phyloP scores from a whole-genome alignment of 164 flowering plant species.

The Annona cherimola region DNA sequence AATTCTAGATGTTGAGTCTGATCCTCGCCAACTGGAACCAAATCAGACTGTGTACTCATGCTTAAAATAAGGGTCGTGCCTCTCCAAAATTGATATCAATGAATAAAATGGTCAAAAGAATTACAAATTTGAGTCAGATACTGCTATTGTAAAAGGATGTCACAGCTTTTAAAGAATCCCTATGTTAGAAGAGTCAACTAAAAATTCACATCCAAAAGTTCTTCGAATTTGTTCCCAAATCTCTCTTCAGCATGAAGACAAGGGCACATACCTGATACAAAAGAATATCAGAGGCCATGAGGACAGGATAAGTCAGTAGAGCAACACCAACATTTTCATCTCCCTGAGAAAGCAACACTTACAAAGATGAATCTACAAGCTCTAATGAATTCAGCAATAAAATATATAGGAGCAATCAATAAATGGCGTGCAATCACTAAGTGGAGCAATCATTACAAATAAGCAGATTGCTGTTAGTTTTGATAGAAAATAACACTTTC shows the following conservation, averaged over 20 bases:
- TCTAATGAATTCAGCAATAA: neutral
- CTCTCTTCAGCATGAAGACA: neutral
- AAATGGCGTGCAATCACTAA: too few relatives aligned
- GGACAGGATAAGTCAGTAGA: conserved; percentile 86
- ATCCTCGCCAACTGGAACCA: conserved; percentile 96
- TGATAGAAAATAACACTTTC: too few relatives aligned
- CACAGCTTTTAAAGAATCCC: neutral
- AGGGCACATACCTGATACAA: conserved; percentile 63
- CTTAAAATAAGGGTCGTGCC: conserved; percentile 31
- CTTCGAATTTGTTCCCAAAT: neutral
- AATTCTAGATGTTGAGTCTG: conserved; percentile 94
- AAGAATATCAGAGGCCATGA: conserved; percentile 96
- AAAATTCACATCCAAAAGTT: neutral
- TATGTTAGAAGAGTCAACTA: too few relatives aligned
- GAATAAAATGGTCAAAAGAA: neutral
- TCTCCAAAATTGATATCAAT: conserved; percentile 11
- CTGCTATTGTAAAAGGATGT: neutral
- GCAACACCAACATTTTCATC: conserved; percentile 95
- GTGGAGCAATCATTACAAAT: too few relatives aligned
- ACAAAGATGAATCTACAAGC: neutral
- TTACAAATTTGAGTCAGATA: neutral
- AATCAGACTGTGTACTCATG: conserved; percentile 72
- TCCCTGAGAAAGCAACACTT: conserved; percentile 39
- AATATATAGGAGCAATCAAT: too few relatives aligned
- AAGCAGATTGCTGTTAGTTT: too few relatives aligned